Conservation (phyloP, 164 flowering plant genomes). For the Houttuynia cordata region DNA sequence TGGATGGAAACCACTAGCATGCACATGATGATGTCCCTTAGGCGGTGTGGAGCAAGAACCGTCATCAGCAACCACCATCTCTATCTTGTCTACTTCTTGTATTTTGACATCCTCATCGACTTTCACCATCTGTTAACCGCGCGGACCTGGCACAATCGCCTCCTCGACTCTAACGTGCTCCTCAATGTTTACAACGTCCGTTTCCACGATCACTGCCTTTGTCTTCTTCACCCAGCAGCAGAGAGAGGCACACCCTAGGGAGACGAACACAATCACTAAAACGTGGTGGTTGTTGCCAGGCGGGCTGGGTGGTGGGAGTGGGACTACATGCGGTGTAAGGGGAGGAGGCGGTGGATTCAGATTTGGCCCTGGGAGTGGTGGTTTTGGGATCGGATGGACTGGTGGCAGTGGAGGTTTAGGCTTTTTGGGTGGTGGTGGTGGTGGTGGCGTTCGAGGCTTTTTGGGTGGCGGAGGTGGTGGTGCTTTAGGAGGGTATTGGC, state of each 20-base stretch:
- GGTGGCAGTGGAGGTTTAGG: no score
- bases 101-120: conserved; percentile 38
- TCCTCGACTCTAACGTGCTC: conserved; percentile 54
- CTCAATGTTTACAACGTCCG: conserved; percentile 30
- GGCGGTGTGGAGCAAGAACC: not conserved
- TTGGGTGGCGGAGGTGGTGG: no score
- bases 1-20: not conserved
- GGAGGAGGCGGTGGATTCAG: conserved; percentile 19
- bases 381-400: not conserved
- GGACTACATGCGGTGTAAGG: conserved; percentile 23
- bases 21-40: not conserved
- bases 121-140: conserved; percentile 32
- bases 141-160: conserved; percentile 41
- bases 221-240: conserved; percentile 45
- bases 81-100: conserved; percentile 21
- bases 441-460: no score
- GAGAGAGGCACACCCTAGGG: conserved; percentile 48
- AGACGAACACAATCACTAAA: conserved; percentile 37
- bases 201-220: conserved; percentile 30
- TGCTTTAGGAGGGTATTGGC: no score
- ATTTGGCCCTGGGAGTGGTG: conserved; percentile 1
- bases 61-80: not conserved
- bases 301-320: conserved; percentile 28
- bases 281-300: conserved; percentile 27
- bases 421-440: no score